Base-by-base conservation (phyloP, 768 basidiomycete genomes). In the Leccinum rimulosum region DNA sequence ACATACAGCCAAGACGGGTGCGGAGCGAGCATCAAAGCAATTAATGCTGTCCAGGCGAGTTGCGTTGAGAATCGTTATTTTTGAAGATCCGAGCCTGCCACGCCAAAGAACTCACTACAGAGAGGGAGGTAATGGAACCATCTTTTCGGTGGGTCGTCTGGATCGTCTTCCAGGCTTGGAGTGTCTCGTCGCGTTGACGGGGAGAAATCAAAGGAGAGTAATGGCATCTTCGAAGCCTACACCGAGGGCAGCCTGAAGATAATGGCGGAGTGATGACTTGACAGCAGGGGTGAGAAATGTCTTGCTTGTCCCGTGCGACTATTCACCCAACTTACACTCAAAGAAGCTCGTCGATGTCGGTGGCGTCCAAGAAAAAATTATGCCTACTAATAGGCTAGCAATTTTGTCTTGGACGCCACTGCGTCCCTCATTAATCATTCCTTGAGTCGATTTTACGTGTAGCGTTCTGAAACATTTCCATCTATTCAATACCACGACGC, bases 1-100 rank as follows among this genome's bases (percentile, higher is more conserved):
- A 91, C 75, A 58, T 83, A 80, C 14, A 92, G 74, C 65, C 86
- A 74, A 6, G 91, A 91, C 1, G 89, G 89, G 38, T 91, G 91
- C 9, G 91, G 90, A 8, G 82, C 80, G 4, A 91, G 69, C 54
- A 92, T 82, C 43, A 91, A 70, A 25, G 79, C 54, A 28, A 91
- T 65, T 15, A 83, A 71, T 15, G 72, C 84, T 84, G 59, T 36
- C 52, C 14, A 56, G 33, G 35, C 3, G 54, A 33, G 49, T 54
- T 47, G 52, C 30, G 36, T 40, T 65, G 57, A 58, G 54, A 47
- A 49, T 52, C 50, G 14, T 36, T 33, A 33, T 33, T 52, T 33
- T 52, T 3, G 10, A 31, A 9, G 50, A 17, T 33, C 17, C 36
- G 27, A 40, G 35, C 56, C 17, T 33, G n/a, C 15, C n/a, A 17